Evolutionary conservation across 2,329 filamentous ascomycete species (phyloP).

Genomic region (Sarocladium kiliense): DNA sequence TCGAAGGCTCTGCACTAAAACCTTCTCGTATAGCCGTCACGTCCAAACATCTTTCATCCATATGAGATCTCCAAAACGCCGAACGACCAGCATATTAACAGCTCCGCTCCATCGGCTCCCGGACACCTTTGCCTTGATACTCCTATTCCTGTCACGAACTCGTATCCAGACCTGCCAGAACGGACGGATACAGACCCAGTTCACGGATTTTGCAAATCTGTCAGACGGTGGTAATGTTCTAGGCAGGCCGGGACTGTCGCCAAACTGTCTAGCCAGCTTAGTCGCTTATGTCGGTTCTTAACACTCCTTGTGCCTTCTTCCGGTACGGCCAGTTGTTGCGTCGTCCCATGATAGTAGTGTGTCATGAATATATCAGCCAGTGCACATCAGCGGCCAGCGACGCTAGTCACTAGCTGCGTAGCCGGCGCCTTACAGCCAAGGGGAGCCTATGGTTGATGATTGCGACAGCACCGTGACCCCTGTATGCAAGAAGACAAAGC

Average conservation of each 20-base stretch:
- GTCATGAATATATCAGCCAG: conserved; percentile 2
- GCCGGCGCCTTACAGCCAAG: neutral
- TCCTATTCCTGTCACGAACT: neutral
- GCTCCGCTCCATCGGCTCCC: too few relatives aligned
- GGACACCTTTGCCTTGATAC: neutral
- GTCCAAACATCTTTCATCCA: neutral
- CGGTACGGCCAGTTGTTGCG: neutral
- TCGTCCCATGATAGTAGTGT: neutral
- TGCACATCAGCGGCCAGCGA: neutral
- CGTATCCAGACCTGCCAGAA: neutral
- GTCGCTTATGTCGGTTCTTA: neutral
- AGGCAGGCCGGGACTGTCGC: neutral
- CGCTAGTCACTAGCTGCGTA: too few relatives aligned
- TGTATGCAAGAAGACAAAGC: too few relatives aligned
- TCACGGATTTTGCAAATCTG: neutral
- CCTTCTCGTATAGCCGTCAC: neutral
- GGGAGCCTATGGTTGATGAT: neutral
- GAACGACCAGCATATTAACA: too few relatives aligned
- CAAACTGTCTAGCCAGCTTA: neutral
- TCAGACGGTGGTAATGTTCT: neutral
- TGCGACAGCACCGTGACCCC: too few relatives aligned
- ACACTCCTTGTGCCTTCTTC: neutral
- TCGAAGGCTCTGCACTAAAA: neutral
- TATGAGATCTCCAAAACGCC: neutral
- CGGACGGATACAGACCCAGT: neutral